Evolutionary conservation across 75 land plant genomes (phyloP).

Genomic region (Selaginella tamariscina): DNA sequence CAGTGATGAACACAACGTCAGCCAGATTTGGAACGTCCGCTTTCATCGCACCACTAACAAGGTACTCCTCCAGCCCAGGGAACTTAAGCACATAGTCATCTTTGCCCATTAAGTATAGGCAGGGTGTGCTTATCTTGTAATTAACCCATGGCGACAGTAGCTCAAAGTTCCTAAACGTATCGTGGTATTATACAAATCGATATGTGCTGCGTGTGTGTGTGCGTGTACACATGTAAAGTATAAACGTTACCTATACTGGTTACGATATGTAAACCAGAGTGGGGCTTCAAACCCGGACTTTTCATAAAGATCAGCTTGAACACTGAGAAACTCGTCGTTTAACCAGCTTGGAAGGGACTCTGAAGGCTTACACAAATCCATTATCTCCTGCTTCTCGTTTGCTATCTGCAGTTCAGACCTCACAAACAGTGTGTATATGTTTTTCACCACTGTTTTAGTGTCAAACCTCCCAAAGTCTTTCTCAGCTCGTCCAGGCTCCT

Average conservation of each 20-base stretch:
- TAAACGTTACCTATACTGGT: constrained; percentile 13
- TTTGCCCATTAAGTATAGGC: constrained; percentile 25
- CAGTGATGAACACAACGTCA: constrained; percentile 27
- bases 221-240: not conserved
- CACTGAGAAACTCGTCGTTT: constrained; percentile 40
- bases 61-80: constrained; percentile 19
- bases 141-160: not conserved
- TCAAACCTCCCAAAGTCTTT: no score
- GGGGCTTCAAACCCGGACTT: not conserved
- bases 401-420: constrained; percentile 43
- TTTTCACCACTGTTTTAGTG: constrained; percentile 42
- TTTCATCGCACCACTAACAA: constrained; percentile 8
- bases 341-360: constrained; percentile 49
- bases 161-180: not conserved
- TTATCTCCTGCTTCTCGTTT: constrained; percentile 34
- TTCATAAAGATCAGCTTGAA: not conserved
- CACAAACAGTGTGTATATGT: constrained; percentile 47
- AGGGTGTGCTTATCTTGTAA: constrained; percentile 17
- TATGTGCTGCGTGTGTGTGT: not conserved
- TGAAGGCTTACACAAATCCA: constrained; percentile 41
- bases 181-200: not conserved
- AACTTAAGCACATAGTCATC: constrained; percentile 26
- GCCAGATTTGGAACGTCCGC: constrained; percentile 16
- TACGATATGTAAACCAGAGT: constrained; percentile 5
- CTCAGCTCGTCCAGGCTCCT: constrained; percentile 60